Evolutionary conservation across 1,284 basidiomycete genomes (phyloP), one percentile per base, ranked within the genome.

Genomic region (Violaceomyces palustris): DNA sequence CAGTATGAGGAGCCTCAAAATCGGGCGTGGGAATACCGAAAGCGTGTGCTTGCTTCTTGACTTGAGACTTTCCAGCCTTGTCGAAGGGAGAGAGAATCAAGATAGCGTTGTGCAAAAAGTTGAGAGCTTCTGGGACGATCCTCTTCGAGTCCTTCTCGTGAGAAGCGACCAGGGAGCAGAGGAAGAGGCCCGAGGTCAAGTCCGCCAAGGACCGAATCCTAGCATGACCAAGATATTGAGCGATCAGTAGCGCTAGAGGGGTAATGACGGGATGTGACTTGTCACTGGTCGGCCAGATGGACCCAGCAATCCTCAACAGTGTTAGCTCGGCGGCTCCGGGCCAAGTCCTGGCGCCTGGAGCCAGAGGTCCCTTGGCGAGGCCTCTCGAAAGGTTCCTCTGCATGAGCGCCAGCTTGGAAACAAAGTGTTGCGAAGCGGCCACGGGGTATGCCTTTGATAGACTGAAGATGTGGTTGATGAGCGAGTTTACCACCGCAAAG

Each of bases 211-310:
- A 82, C 35, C 92, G 80, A 5, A 98, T 80, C 4, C 90, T 83
- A 36, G 83, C 81, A 32, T 98, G 80, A 3, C 84, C 85, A 12
- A 99, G 83, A 72, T 97, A 98, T 41, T 91, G 85, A 1, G 86
- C 88, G 77, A 96, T 87, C 35, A 98, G 80, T 18, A 97, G 75
- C 35, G 88, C 81, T 0, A 91, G 81, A 0, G 92, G 89, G 0
- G 88, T 86, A 18, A 88, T 78, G 36, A 98, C 90, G 0, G 85
- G 82, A 73, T 99, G 92, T 45, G 84, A 86, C 74, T 91, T 82
- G 75, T 98, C 94, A 70, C 88, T 93, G 1, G 92, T 92, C 1
- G 92, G 87, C 91, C 91, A 98, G 17, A 88, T 77, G 4, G 81
- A 75, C 3, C 88, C 89, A 39, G 88, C 81, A 27, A 91, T 74